Evolutionary conservation across 192 early-diverging fungal genomes (phyloP).

Genomic region (Dimargaris xerosporica): DNA sequence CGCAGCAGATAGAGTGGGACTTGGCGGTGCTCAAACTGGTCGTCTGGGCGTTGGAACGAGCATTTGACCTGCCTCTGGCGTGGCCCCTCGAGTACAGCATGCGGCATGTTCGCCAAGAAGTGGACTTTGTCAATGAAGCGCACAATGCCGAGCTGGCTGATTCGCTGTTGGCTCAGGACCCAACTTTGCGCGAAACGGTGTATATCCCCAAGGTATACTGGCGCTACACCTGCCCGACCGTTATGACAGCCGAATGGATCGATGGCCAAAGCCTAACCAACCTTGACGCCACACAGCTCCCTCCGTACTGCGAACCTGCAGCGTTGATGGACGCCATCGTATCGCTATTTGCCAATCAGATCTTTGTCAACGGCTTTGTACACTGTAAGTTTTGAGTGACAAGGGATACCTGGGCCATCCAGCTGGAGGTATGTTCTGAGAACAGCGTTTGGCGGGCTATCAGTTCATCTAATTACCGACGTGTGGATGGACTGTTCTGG

Average conservation of each 20-base stretch:
- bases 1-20: constrained; percentile 71
- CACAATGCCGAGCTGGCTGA: constrained; percentile 53
- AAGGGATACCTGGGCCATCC: not conserved
- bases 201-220: constrained; percentile 69
- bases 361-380: constrained; percentile 73
- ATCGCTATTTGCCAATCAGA: constrained; percentile 71
- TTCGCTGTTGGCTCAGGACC: constrained; percentile 31
- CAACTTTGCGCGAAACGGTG: constrained; percentile 28
- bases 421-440: too few species aligned
- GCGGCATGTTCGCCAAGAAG: constrained; percentile 58
- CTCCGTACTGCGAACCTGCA: constrained; percentile 17
- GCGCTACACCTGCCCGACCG: constrained; percentile 45
- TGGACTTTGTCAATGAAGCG: constrained; percentile 80
- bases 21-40: constrained; percentile 49
- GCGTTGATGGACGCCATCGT: constrained; percentile 59
- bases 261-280: constrained; percentile 62
- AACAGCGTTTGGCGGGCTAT: too few species aligned
- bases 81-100: constrained; percentile 65
- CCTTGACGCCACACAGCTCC: constrained; percentile 25
- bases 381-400: constrained; percentile 34
- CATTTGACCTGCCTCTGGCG: constrained; percentile 71
- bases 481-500: too few species aligned
- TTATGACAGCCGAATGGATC: constrained; percentile 84
- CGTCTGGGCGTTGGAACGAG: constrained; percentile 42
- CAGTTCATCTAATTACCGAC: too few species aligned